Percentiles rank a stretch among this genome's conserved stretches.
These are phyloP conservation scores for Phytophthora uliginosa DNA, from an alignment of 352 stramenopile species.

Conservation along the genomic window DNA sequence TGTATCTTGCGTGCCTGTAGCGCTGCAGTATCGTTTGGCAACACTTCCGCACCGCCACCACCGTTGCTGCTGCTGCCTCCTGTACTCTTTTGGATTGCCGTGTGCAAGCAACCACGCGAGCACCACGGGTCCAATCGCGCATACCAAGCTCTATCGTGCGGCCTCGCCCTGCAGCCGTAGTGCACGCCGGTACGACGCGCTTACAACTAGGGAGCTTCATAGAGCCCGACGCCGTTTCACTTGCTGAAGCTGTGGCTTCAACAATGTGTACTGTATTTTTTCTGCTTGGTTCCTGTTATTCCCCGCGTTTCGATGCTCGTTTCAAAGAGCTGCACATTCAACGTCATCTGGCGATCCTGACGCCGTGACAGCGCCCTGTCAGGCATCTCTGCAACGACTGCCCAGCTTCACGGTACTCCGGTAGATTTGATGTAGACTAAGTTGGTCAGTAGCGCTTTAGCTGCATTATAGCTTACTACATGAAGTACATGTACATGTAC, in stretches of 20 bases:
- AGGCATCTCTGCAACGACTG: neutral
- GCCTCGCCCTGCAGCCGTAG: no score
- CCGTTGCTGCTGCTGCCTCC: neutral
- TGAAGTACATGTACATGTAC: no score
- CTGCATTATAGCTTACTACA: no score
- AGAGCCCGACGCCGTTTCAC: neutral
- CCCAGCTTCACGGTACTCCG: no score
- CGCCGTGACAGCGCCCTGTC: slow-evolving; percentile 1
- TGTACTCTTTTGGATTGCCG: no score
- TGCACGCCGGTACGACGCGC: no score
- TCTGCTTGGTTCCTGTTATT: slow-evolving; percentile 6
- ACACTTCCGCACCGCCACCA: neutral
- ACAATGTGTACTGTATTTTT: slow-evolving; percentile 2
- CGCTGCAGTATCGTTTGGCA: neutral
- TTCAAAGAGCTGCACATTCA: slow-evolving; percentile 10
- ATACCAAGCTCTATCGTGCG: no score
- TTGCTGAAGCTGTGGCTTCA: neutral
- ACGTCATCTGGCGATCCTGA: neutral
- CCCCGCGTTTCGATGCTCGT: neutral
- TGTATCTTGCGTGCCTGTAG: slow-evolving; percentile 24
- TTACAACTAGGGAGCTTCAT: neutral
- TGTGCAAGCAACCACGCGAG: no score
- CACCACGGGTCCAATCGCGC: no score
- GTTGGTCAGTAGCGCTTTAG: no score
- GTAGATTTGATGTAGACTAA: no score